Evolutionary conservation across 164 flowering plant genomes (phyloP), one percentile per base, ranked within the genome.

Genomic region (Buxus sempervirens): DNA sequence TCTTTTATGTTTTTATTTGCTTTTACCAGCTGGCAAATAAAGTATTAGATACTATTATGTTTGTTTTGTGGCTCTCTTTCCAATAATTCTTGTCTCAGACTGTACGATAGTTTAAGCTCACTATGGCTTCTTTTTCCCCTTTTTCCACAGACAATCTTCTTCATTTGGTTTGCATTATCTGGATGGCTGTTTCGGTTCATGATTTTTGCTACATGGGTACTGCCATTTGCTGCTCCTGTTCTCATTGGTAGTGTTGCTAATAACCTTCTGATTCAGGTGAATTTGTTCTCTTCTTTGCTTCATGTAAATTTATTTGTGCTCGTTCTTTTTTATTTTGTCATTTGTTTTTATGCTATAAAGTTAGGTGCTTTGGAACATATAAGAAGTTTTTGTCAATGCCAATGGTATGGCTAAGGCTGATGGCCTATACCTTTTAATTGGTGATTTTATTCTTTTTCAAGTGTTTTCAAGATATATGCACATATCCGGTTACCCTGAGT

Each of bases 161-260:
- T 95, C 83, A 73, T 90, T 26, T 92, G 97, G 98, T 88, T 95
- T 82, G 94, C 96, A 57, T 79, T 95, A 56, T 95, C 98, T 63
- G 99, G 99, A 63, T 95, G 99, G 99, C 72, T 92, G 62, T 95
- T 95, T 62, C 87, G 96, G 25, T 18, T 82, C 67, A 60, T 95
- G 75, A 82, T 90, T 72, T 82, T 90, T 28, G 90, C 88, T 36
- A 81, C 83, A 51, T 95, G 90, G 89, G 83, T 92, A 42, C 80
- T 95, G 23, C 99, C 99, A 53, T 69, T 95, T 74, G 97, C 97
- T 76, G 97, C 87, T 55, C 99, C 97, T 59, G 83, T 95, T 73
- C 89, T 92, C 63, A 79, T 95, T 61, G 87, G 94, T n/a, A 75
- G 88, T 62, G 72, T 89, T 67, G 93, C 99, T 61, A 95, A 90